Evolutionary conservation across 1,139 yeast species (phyloP), one percentile per base, ranked within the genome.

Genomic region (Lodderomyces margitis): DNA sequence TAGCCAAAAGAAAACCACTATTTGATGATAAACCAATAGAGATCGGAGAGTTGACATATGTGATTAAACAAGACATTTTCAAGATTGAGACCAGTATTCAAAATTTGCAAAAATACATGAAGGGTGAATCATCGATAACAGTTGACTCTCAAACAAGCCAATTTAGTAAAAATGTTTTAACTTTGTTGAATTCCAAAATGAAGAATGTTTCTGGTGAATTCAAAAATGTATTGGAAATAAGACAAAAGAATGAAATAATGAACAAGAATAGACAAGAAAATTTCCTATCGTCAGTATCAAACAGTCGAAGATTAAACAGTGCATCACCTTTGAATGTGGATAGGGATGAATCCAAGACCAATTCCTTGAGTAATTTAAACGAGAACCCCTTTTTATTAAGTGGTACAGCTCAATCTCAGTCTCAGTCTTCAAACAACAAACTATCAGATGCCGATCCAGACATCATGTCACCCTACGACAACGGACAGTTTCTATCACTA

Each of bases 21-120:
- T 87, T 92, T 55, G 96, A 91, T 58, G 98, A 94, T 62, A 83
- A 86, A 52, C 97, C 98, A 1, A 83, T 87, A 23, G 98, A 92
- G 59, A 87, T 94, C 47, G 87, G 92, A 15, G 97, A 92, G 61
- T 71, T 94, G 51, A 89, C 98, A 1, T 87, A 85, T 57, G 86
- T 92, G 38, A 89, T 92, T 56, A 94, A 92, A 58, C 96, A 92
- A 60, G 95, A 89, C 59, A 87, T 94, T 34, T 85, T 91, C 59
- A 79, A 83, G 52, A 82, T 94, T 45, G 96, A 89, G 57, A 84
- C 86, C 53, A 80, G 77, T 50, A 73, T 92, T 51, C 83, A 83
- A 51, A 78, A 75, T 38, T 67, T 88, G 43, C 88, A 84, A 57
- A 66, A 66, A 48, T 76, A 68, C 53, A 69, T 73, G 39, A 74